Evolutionary conservation across 2,329 filamentous ascomycete species (phyloP), one percentile per base, ranked within the genome.

Genomic region (Botrytis squamosa): DNA sequence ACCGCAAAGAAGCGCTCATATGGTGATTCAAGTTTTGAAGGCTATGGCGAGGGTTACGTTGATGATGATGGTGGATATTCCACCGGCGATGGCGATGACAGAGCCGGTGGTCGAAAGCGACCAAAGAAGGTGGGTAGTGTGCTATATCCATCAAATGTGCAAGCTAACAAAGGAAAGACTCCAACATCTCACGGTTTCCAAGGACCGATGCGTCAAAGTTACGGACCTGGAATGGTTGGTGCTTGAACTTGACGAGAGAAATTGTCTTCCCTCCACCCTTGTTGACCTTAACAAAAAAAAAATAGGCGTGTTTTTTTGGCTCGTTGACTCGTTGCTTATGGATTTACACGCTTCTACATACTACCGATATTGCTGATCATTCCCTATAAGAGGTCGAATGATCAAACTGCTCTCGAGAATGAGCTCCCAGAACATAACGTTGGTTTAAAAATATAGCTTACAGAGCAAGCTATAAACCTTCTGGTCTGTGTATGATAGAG

Each of bases 1-100:
- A 85, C 86, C 72, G 86, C 88, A 75, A 93, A 92, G 84, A 94
- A 94, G 85, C 88, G 93, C 66, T 88, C 90, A 75, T 95, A 94
- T 80, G 90, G 91, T 57, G 92, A 95, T 76, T 88, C 86, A 78
- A 93, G 90, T 78, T 95, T 88, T 79, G 90, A 92, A 78, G 92
- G 92, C 60, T 94, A 94, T 79, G 88, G 89, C 63, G 91, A 94
- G 77, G 90, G 90, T 49, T 93, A 86, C 77, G 87, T 87, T 16
- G 92, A 94, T 75, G 91, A 93, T 76, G 90, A 88, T 20, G 85
- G 84, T 25, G 89, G 88, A n/a, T 91, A 93, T 79, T 93, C 91
- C 36, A 93, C 91, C 36, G 91, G 90, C 74, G 92, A 92, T 77
- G 89, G 90, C 77, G 91, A 92, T 77, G 89, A 91, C 72, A 83